Base-by-base conservation (phyloP, 2,329 filamentous ascomycete species). In the Dryadomyces quercus-mongolicae region DNA sequence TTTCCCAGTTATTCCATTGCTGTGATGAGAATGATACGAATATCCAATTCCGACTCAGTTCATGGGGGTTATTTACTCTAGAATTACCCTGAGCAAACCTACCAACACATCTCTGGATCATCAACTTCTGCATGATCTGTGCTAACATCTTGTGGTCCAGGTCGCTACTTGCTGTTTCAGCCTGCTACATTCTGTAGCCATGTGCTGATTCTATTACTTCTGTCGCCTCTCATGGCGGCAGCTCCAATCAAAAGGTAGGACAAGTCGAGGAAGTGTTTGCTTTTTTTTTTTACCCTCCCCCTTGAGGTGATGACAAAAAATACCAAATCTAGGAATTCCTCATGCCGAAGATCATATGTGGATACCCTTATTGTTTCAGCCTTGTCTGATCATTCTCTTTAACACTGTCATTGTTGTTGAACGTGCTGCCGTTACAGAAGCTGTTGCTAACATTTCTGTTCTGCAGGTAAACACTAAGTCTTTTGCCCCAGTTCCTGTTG, bases 321-420 rank as follows among this genome's bases (percentile, higher is more conserved):
- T 79, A 74, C 57, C 77, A 74, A 67, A 65, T 69, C 74, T 75
- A 80, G 77, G 78, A 77, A 82, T 82, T 82, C 78, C 79, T 82
- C 79, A 77, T 80, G 70, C 79, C 75, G 77, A 82, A 82, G 71
- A 81, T 62, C 79, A 65, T 57, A 81, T 82, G 79, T 82, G 73
- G 79, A 82, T 70, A 73, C 69, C 60, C 57, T 70, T 60, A 53
- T 59, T 69, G 79, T 82, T 82, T 82, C 78, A 82, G 79, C 79
- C 79, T 82, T 82, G 78, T 82, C 79, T 82, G 79, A 82, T 72
- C 70, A 16, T 16, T 13, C 15, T 71, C 70, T 66, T 25, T 54
- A 57, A 34, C 15, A 12, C 16, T 62, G 62, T 57, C 25, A 13
- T 53, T 59, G 51, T 48, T 59, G 51, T 48, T 50, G 10, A 38